Evolutionary conservation across 2,329 filamentous ascomycete genomes (phyloP).

Genomic region (Botryotinia convoluta): DNA sequence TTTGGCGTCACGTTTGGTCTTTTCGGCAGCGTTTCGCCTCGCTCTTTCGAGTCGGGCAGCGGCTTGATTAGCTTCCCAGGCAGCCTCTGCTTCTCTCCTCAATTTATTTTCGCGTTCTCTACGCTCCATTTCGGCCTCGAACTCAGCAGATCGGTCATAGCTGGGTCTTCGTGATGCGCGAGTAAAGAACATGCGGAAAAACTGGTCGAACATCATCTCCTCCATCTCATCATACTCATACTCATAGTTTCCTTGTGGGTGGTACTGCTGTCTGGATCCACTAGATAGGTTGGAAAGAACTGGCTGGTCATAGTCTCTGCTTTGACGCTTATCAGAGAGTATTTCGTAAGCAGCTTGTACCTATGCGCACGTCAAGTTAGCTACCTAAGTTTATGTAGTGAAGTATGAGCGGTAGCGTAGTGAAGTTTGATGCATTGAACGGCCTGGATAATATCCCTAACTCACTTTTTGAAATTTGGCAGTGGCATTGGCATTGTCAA

Average conservation of each 20-base stretch:
- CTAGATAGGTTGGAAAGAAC: neutral
- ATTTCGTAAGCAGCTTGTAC: constrained; percentile 26
- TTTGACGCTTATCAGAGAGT: constrained; percentile 21
- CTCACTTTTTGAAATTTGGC: constrained; percentile 26
- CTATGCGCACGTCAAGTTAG: constrained; percentile 13
- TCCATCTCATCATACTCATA: neutral
- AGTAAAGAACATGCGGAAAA: neutral
- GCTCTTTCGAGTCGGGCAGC: neutral
- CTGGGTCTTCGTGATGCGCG: neutral
- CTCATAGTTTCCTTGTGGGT: neutral
- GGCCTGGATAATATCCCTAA: neutral
- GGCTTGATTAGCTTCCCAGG: neutral
- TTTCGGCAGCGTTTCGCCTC: neutral
- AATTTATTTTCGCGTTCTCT: neutral
- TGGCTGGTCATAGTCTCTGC: constrained; percentile 21
- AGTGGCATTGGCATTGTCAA: constrained; percentile 24
- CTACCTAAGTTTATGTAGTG: neutral
- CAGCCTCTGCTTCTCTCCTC: constrained; percentile 1
- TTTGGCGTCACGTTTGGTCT: neutral
- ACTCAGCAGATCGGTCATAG: too few relatives aligned
- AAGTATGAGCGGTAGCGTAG: neutral
- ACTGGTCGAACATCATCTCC: neutral
- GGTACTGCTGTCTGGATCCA: neutral
- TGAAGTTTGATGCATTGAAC: neutral
- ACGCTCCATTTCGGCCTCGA: neutral